Evolutionary conservation across 2,329 filamentous ascomycete genomes (phyloP).

Genomic region (Dactylellina sp.): DNA sequence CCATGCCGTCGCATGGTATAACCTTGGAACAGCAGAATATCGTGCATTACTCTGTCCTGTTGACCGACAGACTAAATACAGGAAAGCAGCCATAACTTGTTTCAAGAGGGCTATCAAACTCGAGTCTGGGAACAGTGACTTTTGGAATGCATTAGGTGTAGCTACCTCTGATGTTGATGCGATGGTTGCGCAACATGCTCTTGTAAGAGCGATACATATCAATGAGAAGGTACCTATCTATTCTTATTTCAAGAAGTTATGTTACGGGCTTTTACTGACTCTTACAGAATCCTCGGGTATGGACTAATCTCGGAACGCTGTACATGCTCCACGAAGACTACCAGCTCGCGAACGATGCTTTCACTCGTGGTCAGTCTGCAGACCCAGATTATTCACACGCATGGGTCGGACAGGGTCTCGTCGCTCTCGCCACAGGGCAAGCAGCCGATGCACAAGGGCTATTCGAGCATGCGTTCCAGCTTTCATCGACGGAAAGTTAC

Average conservation of each 20-base stretch:
- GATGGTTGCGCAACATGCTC: slow-evolving; percentile 89
- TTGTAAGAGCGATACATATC: slow-evolving; percentile 89
- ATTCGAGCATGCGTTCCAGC: slow-evolving; percentile 94
- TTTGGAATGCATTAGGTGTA: slow-evolving; percentile 96
- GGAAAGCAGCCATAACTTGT: slow-evolving; percentile 84
- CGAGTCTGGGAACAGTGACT: slow-evolving; percentile 92
- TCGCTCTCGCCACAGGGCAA: slow-evolving; percentile 79
- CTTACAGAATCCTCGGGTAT: slow-evolving; percentile 77
- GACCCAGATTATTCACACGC: slow-evolving; percentile 94
- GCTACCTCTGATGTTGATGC: slow-evolving; percentile 88
- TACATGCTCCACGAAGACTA: slow-evolving; percentile 86
- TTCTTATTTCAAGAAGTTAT: background rate
- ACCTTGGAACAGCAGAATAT: slow-evolving; percentile 93
- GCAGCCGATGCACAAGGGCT: slow-evolving; percentile 83
- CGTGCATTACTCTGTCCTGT: slow-evolving; percentile 78
- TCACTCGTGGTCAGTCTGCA: slow-evolving; percentile 89
- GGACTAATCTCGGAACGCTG: slow-evolving; percentile 90
- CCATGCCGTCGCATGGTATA: slow-evolving; percentile 96
- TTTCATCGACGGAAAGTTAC: slow-evolving; percentile 73
- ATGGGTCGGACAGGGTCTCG: slow-evolving; percentile 91
- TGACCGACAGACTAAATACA: slow-evolving; percentile 70
- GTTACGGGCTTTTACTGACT: background rate
- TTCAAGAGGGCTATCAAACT: slow-evolving; percentile 97
- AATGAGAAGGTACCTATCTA: slow-evolving; percentile 72
- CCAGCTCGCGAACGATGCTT: slow-evolving; percentile 87